Conservation (phyloP, 352 stramenopile species). For the Phytophthora ohioensis region DNA sequence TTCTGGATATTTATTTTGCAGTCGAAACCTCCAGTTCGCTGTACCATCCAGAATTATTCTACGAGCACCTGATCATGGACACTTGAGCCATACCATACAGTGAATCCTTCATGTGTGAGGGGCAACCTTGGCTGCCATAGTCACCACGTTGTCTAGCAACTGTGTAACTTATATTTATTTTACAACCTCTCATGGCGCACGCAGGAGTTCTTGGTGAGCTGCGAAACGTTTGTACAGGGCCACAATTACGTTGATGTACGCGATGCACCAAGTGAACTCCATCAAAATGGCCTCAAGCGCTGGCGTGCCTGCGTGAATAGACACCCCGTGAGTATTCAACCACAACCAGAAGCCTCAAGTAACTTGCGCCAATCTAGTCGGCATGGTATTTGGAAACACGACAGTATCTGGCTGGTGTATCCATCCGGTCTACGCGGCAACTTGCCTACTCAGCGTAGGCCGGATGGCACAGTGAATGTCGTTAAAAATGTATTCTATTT, state of each 20-base stretch:
- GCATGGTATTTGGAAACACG: neutral
- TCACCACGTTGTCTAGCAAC: too few species aligned
- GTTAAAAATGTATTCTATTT: too few species aligned
- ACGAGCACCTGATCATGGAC: too few species aligned
- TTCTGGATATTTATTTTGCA: too few species aligned
- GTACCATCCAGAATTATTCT: neutral
- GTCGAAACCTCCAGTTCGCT: neutral
- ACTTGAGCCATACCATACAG: too few species aligned
- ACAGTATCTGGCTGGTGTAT: neutral
- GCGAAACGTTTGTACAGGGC: conserved; percentile 13
- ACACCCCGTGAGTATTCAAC: neutral
- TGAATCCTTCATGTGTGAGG: too few species aligned
- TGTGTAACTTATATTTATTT: too few species aligned
- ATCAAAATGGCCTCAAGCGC: conserved; percentile 19
- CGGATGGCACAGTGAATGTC: too few species aligned
- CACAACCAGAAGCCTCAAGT: neutral
- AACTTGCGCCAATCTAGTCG: neutral
- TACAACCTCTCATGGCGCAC: conserved; percentile 28
- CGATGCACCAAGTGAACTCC: conserved; percentile 16
- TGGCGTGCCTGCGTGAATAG: conserved; percentile 16
- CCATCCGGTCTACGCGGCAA: neutral
- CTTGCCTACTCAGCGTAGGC: neutral
- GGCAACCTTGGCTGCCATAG: too few species aligned
- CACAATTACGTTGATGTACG: conserved; percentile 8
- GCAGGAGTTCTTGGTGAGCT: conserved; percentile 13